A percentile compares a stretch with the other conserved stretches of the same genome.
Evolutionary conservation across 805 yeast species (phyloP).

Genomic region (Vanderwaltozyma verrucispora): DNA sequence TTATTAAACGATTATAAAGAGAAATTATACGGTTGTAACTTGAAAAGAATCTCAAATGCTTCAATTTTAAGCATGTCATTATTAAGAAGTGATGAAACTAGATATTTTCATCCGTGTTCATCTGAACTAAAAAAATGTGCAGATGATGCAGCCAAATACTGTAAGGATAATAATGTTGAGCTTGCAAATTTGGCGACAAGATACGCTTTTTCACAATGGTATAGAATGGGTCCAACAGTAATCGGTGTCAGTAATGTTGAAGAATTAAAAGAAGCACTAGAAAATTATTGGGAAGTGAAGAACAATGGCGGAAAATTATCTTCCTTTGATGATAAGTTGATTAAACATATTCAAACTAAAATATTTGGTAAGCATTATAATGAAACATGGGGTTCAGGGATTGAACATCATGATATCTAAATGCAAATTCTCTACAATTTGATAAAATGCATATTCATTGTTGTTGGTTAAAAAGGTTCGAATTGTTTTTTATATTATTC

Average conservation of each 20-base stretch:
- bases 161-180: slow-evolving; percentile 42
- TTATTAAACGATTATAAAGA: slow-evolving; percentile 24
- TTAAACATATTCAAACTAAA: slow-evolving; percentile 33
- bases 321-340: slow-evolving; percentile 34
- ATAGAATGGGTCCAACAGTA: slow-evolving; percentile 48
- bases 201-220: slow-evolving; percentile 60
- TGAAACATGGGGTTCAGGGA: slow-evolving; percentile 49
- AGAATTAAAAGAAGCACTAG: slow-evolving; percentile 57
- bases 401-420: background rate
- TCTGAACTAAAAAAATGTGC: slow-evolving; percentile 40
- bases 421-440: too few species aligned
- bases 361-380: slow-evolving; percentile 46
- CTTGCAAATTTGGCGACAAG: slow-evolving; percentile 76
- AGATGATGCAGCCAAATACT: slow-evolving; percentile 34
- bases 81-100: slow-evolving; percentile 56
- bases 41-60: slow-evolving; percentile 38
- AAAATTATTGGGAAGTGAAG: slow-evolving; percentile 41
- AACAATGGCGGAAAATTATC: slow-evolving; percentile 22
- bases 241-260: slow-evolving; percentile 60
- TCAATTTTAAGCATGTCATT: slow-evolving; percentile 85
- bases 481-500: too few species aligned
- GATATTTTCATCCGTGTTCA: slow-evolving; percentile 73
- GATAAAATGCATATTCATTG: too few species aligned
- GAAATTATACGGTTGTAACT: slow-evolving; percentile 29
- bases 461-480: too few species aligned